phyloP scores from a whole-genome alignment of 352 stramenopile species.

The Peronospora belbahrii region DNA sequence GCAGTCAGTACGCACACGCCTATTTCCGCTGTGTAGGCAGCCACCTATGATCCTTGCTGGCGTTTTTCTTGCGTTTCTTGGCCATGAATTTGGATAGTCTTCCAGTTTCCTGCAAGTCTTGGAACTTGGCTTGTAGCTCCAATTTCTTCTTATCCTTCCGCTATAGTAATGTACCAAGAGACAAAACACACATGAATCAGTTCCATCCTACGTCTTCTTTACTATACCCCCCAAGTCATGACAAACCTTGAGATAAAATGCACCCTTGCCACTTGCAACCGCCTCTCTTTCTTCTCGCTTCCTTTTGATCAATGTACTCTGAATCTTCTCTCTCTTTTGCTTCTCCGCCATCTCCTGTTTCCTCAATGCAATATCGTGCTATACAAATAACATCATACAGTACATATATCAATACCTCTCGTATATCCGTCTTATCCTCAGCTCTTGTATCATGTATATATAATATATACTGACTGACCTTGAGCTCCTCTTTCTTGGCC shows the following conservation, averaged over 20 bases:
- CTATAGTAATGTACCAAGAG: constrained; percentile 21
- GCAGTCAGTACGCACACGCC: not conserved
- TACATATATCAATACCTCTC: not conserved
- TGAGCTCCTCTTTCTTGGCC: constrained; percentile 65
- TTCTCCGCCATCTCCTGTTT: constrained; percentile 67
- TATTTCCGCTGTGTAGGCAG: constrained; percentile 79
- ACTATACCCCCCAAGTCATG: not conserved
- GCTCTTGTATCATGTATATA: not conserved
- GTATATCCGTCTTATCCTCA: not conserved
- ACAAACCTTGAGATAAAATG: constrained; percentile 85
- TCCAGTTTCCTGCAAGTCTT: constrained; percentile 83
- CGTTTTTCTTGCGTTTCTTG: constrained; percentile 91
- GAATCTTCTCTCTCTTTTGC: constrained; percentile 70
- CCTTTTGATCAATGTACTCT: constrained; percentile 57
- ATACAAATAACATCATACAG: not conserved
- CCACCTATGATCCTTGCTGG: constrained; percentile 89
- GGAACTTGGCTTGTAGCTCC: constrained; percentile 87
- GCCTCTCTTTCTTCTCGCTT: constrained; percentile 85
- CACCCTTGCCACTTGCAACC: constrained; percentile 84
- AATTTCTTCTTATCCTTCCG: constrained; percentile 89
- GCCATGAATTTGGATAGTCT: constrained; percentile 89
- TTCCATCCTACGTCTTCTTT: not conserved
- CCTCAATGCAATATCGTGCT: constrained; percentile 64
- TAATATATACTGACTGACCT: too few species aligned
- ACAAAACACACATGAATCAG: not conserved